Base-by-base conservation (phyloP, 495 filamentous ascomycete genomes). In the Durotheca rogersii region DNA sequence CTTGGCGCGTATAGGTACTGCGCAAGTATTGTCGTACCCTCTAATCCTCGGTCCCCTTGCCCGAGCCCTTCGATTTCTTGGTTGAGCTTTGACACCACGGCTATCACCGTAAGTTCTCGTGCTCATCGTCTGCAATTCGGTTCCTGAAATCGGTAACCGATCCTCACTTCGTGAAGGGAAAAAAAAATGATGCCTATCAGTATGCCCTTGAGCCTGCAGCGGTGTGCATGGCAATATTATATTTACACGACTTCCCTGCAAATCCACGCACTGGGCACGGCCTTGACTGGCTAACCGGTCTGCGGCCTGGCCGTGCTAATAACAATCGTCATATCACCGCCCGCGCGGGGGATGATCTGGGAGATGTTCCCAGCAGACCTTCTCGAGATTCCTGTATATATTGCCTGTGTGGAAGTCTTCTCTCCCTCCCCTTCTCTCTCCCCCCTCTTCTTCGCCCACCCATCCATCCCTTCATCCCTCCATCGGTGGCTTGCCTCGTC, bases 291-390 rank as follows among this genome's bases (percentile, higher is more conserved):
- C 27, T 27, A 42, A 16, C 23, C 38, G 27, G 12, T 17, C 20
- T 41, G 36, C 41, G 43, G 41, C 38, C 36, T 47, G 46, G 31
- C 31, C 51, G 11, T 41, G 7, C 34, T 51, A 44, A 58, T 53
- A 58, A 15, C 34, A 52, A 43, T 44, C 50, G 45, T 50, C 34
- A 50, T 53, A 45, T 46, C 46, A 49, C 14, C 32, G 34, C 49
- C 40, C 49, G 45, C 49, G 55, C n/a, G 48, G 31, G 42, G 37
- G 42, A 51, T 57, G 43, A 49, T 45, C 55, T 48, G 29, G 39
- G 55, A 53, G 48, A 42, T 31, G 32, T 18, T 58, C 14, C 32
- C 34, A 47, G 43, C 43, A 38, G 16, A 42, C 31, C 36, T 36
- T 46, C 25, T 36, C 27, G 23, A 47, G 43, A 43, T 47, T 39